Evolutionary conservation across 148 eudicot species (phyloP), one percentile per base, ranked within the genome.

Genomic region (Tetragonia tetragonoides): DNA sequence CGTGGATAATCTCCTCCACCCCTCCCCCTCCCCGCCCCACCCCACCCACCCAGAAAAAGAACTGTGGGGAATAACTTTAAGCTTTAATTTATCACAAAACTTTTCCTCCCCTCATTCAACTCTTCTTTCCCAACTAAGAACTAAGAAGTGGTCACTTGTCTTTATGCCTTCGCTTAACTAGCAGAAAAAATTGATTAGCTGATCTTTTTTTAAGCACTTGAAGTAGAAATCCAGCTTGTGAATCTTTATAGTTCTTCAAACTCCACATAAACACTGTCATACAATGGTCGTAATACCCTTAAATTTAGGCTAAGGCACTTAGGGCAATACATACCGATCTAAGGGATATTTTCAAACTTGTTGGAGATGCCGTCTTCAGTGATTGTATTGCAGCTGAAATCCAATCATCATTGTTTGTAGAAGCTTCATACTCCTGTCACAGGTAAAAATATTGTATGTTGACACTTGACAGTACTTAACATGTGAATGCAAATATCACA

Each of bases 261-360:
- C 6, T 44, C 15, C 59, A 53, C 24, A 24, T 7, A 20, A 8
- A 62, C 66, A 20, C 10, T 23, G 10, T n/a, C 65, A 59, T 8
- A 3, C n/a, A 59, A 23, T 21, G 51, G 66, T 65, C 64, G 53
- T 17, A 64, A 20, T 10, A 37, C 8, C 18, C 38, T 41, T 23
- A 54, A 4, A 17, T 63, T 0, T 28, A 44, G 5, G 59, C 7
- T 54, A 59, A 18, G 44, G 12, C 44, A 62, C 37, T 16, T 68
- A 8, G 41, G 37, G 57, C 28, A 40, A 68, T 73, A 20, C 81
- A 46, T 91, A 95, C 99, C 87, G 94, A 91, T 89, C 88, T 89
- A n/a, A 95, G 90, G 70, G 96, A 81, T 70, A 95, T 88, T 83
- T 92, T 95, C 70, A 95, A 92, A 81, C 99, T 95, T 60, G 85